phyloP scores from a whole-genome alignment of 2,329 filamentous ascomycete species.

The Neonectria magnoliae region DNA sequence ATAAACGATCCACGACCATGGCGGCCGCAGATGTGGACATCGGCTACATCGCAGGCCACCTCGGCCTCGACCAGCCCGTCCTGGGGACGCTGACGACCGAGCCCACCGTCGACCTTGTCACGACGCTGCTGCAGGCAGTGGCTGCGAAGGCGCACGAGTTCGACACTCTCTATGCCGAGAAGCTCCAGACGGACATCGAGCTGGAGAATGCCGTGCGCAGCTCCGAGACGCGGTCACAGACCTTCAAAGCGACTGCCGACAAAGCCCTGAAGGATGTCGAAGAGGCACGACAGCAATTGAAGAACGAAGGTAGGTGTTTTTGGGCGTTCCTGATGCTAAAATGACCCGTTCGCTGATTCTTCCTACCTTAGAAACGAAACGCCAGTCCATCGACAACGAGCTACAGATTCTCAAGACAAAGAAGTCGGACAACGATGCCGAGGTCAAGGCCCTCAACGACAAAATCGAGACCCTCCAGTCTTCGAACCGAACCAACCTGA shows the following conservation, averaged over 20 bases:
- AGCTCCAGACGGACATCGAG: slow-evolving; percentile 90
- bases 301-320: slow-evolving; percentile 75
- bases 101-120: slow-evolving; percentile 82
- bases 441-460: slow-evolving; percentile 79
- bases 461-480: slow-evolving; percentile 89
- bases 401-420: slow-evolving; percentile 81
- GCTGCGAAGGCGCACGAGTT: slow-evolving; percentile 82
- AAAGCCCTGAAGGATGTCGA: slow-evolving; percentile 87
- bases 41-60: slow-evolving; percentile 77
- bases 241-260: slow-evolving; percentile 82
- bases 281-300: slow-evolving; percentile 81
- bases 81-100: slow-evolving; percentile 69
- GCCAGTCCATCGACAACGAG: slow-evolving; percentile 82
- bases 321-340: background rate
- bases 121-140: slow-evolving; percentile 77
- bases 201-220: slow-evolving; percentile 89
- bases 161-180: slow-evolving; percentile 85
- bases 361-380: slow-evolving; percentile 71
- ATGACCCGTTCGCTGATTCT: slow-evolving; percentile 23
- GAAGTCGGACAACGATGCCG: slow-evolving; percentile 76
- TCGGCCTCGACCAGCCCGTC: slow-evolving; percentile 72
- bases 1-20: slow-evolving; percentile 49
- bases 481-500: slow-evolving; percentile 89
- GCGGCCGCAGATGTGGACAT: slow-evolving; percentile 68
- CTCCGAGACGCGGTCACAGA: slow-evolving; percentile 83